Evolutionary conservation across 2,329 filamentous ascomycete genomes (phyloP), one percentile per base, ranked within the genome.

Genomic region (Pseudogymnoascus sp.): DNA sequence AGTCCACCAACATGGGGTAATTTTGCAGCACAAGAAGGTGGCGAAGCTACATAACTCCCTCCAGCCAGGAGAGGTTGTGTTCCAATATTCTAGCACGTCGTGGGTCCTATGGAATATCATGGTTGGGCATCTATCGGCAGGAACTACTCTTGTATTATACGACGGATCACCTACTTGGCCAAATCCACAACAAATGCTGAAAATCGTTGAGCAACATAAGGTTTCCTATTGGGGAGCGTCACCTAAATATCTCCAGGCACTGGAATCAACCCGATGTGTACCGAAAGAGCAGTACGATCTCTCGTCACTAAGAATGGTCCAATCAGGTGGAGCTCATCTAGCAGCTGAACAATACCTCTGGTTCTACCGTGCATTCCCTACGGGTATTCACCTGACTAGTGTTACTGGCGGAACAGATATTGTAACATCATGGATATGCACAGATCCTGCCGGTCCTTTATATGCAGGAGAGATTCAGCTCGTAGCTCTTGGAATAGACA

Each of bases 401-500:
- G 71, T 78, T 4, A 78, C 78, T 4, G 79, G 79, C 17, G 79
- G 79, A 9, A 81, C 79, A 0, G 79, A 82, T 62, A 75, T 78
- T 10, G 77, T 75, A 1, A 78, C 77, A 2, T 77, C 75, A 1
- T 77, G 76, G 65, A 71, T 77, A 64, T 76, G 76, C n/a, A 75
- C 73, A 31, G 76, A 79, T 64, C 77, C 77, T 0, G 73, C 73
- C 6, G 75, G 76, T 7, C 76, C 76, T 0, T 70, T 81, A 0
- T 74, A 78, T 64, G 71, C 75, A 0, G 78, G 78, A 29, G 77
- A 80, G 65, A 78, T 79, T 68, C 77, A 79, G 63, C 72, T 79
- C 40, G 74, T 75, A 56, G 76, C 75, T 9, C 71, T 81, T 10
- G 79, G 79, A 2, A 76, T 77, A 70, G 76, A 77, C 61, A 77